Base-by-base conservation (phyloP, 225 moss, liverwort and hornwort genomes). In the Polytrichum commune region DNA sequence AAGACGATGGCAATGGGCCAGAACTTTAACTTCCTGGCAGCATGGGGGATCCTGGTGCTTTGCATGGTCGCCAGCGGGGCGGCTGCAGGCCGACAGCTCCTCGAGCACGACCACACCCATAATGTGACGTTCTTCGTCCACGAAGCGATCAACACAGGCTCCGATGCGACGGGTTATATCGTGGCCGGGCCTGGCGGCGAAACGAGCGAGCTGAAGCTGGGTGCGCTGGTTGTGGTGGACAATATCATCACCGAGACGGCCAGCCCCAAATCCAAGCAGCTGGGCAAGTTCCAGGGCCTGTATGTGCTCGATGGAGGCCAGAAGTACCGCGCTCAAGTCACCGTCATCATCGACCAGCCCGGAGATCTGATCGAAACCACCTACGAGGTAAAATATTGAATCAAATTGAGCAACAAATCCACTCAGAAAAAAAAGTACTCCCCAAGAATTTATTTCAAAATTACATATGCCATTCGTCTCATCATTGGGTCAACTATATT, bases 341-440 rank as follows among this genome's bases (percentile, higher is more conserved):
- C 70, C 2, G 56, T 71, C 70, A 71, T 71, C 61, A 71, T 71
- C 57, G 70, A 71, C 57, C 57, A 56, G 13, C 70, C 70, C 18
- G 70, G 70, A 19, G 70, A 71, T 24, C 19, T 71, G 70, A 60
- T 71, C 16, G 70, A 71, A 29, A 7, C 28, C 70, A 71, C 70
- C 1, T 71, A 61, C 28, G 70, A 71, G 70, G 56, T 71, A 24
- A n/a, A 0, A 4, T 16, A 9, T 0, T 4, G 4, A 13, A 46
- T 46, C 16, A 46, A 46, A 46, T 16, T 46, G 13, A 46, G 13
- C 13, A 46, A 46, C 16, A 46, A 46, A 46, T 46, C 46, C 13
- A 16, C 46, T 46, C 46, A 46, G 46, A 46, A n/a, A n/a, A n/a
- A n/a, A n/a, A n/a, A n/a, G n/a, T n/a, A n/a, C n/a, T n/a, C n/a